Base-by-base conservation (phyloP, 2,329 filamentous ascomycete genomes). In the Eutypa lata region DNA sequence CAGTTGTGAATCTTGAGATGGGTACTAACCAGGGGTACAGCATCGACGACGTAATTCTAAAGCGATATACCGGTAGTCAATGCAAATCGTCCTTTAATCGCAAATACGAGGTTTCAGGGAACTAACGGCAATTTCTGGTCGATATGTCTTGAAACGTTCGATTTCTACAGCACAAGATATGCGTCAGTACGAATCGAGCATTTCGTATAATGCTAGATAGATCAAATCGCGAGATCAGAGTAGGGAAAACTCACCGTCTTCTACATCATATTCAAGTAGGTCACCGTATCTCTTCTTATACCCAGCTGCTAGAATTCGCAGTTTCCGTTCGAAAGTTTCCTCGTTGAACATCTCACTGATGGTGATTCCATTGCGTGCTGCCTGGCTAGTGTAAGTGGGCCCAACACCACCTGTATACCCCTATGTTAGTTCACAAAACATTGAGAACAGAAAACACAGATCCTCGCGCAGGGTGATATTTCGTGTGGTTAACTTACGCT, bases 261-360 rank as follows among this genome's bases (percentile, higher is more conserved):
- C 86, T 7, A 86, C 78, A 56, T 91, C 84, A 66, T 83, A 82
- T 58, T 83, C 67, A 51, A 88, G 71, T 24, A 89, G 70, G 59
- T 87, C 56, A 7, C 59, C 86, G 76, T 56, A 63, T 42, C 60
- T 50, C 73, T 87, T 85, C 73, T 83, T 78, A 71, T 81, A 88
- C n/a, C 81, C 83, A 6, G 70, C 61, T 8, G 80, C 86, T 47
- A 91, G 72, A 22, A 75, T 71, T 40, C 85, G 77, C 43, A 91
- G 71, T 69, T 88, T 88, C 40, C 70, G 65, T 71, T 90, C 87
- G 60, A 91, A 90, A 7, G 78, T 66, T 40, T 80, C 74, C 66
- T 83, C 78, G 65, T 88, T 75, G 66, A 90, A 90, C 57, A 91
- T 76, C 52, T 91, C 87, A 54, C 76, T 76, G 50, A 89, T 74